These are phyloP conservation scores for Globisporangium ultimum DNA, from an alignment of 352 stramenopile genomes.

Conservation along the genomic window DNA sequence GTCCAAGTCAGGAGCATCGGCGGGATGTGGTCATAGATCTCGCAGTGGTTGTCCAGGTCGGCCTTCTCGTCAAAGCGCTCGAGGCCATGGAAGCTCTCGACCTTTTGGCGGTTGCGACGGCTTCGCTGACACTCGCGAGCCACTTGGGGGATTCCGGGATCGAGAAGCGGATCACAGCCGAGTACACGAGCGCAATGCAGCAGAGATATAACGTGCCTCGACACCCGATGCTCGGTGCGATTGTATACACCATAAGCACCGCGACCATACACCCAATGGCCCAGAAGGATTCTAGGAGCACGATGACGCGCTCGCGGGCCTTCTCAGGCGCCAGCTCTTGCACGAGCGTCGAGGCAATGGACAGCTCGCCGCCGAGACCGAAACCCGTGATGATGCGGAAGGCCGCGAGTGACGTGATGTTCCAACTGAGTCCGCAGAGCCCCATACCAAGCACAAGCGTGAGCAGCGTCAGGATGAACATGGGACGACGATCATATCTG, in stretches of 20 bases:
- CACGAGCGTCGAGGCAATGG: slow-evolving; percentile 48
- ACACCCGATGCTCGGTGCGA: slow-evolving; percentile 46
- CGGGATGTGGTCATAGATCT: slow-evolving; percentile 10
- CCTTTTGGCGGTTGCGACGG: slow-evolving; percentile 40
- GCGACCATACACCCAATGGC: slow-evolving; percentile 51
- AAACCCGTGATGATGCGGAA: slow-evolving; percentile 57
- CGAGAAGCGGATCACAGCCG: slow-evolving; percentile 38
- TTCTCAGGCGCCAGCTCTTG: slow-evolving; percentile 53
- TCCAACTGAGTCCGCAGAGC: slow-evolving; percentile 42
- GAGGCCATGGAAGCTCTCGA: slow-evolving; percentile 46
- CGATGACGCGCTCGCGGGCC: slow-evolving; percentile 52
- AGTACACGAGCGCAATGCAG: slow-evolving; percentile 45
- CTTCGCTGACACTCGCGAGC: slow-evolving; percentile 63
- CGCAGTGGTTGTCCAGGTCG: slow-evolving; percentile 11
- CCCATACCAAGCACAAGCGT: slow-evolving; percentile 42
- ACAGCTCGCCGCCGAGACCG: slow-evolving; percentile 52
- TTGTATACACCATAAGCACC: slow-evolving; percentile 42
- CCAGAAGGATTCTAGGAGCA: slow-evolving; percentile 64
- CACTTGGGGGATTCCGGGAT: slow-evolving; percentile 67
- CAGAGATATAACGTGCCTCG: slow-evolving; percentile 49
- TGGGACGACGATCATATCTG: slow-evolving; percentile 51
- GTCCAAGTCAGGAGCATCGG: slow-evolving; percentile 32
- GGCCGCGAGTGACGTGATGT: slow-evolving; percentile 43
- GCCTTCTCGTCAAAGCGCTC: slow-evolving; percentile 35
- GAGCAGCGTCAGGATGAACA: slow-evolving; percentile 61